Percentiles rank a stretch among this genome's conserved stretches.
These are phyloP conservation scores for Microcyclospora tardicrescens DNA, from an alignment of 2,329 filamentous ascomycete species.

Conservation along the genomic window DNA sequence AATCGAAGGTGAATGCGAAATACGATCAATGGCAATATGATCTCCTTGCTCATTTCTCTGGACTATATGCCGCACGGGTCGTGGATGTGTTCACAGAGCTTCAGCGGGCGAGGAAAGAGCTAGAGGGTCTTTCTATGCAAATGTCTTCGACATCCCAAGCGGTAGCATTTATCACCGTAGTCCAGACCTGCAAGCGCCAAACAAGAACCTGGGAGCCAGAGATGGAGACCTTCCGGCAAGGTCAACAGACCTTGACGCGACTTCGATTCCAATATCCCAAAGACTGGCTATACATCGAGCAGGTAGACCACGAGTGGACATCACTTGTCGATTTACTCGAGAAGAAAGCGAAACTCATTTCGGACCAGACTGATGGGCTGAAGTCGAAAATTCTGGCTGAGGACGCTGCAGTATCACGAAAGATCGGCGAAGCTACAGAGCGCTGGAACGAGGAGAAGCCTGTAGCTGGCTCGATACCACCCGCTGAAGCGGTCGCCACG, in stretches of 20 bases:
- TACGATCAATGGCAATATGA: conserved; percentile 99
- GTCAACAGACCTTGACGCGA: conserved; percentile 79
- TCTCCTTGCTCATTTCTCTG: conserved; percentile 84
- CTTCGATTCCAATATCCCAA: conserved; percentile 87
- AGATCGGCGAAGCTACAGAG: conserved; percentile 68
- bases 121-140: conserved; percentile 85
- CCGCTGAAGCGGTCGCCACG: conserved; percentile 73
- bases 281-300: conserved; percentile 92
- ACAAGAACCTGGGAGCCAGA: conserved; percentile 91
- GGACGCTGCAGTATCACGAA: conserved; percentile 79
- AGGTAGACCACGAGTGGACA: conserved; percentile 93
- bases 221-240: conserved; percentile 89
- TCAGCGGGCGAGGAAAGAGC: conserved; percentile 74
- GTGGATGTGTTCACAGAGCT: conserved; percentile 85
- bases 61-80: conserved; percentile 78
- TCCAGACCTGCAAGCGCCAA: conserved; percentile 90
- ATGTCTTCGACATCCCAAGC: conserved; percentile 92
- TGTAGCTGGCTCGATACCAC: conserved; percentile 84
- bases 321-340: conserved; percentile 82
- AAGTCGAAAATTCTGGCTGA: conserved; percentile 90
- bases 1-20: conserved; percentile 99
- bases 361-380: conserved; percentile 89
- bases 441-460: conserved; percentile 97
- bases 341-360: conserved; percentile 87
- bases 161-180: conserved; percentile 95